Base-by-base conservation (phyloP, 2,329 filamentous ascomycete genomes). In the Phaeosphaeriaceae sp. region DNA sequence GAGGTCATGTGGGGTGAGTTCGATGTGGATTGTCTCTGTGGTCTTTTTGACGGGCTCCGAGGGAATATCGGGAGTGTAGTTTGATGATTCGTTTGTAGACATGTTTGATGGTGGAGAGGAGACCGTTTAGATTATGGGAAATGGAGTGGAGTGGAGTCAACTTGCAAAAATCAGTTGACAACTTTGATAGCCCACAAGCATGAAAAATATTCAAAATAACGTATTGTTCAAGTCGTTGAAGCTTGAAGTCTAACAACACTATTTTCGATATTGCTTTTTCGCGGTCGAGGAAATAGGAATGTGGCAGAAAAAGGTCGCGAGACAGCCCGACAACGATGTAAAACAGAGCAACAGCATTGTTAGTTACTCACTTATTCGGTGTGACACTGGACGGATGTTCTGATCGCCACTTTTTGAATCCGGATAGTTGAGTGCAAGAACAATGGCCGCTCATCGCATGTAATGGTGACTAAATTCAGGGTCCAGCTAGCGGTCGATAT, bases 1-100 rank as follows among this genome's bases (percentile, higher is more conserved):
- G 58, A 95, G 85, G 44, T 81, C 76, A 35, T 85, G 78, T 60
- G 88, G 80, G 2, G 91, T 93, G 9, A 96, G 83, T 52, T 86
- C 87, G 43, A 93, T 90, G 75, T 89, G 87, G 74, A 89, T 88
- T 49, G 59, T 70, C n/a, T 63, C 52, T 3, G 71, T 75, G 26
- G 66, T 70, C 51, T 68, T 68, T 54, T 65, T 63, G 28, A 73
- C 61, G 15, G 74, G 71, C 1, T 66, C 61, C 17, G 65, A 57
- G 47, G 74, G 73, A 53, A 76, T 71, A 57, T 64, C 55, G 3
- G 73, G 58, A 26, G 60, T 66, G 64, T 74, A 75, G 55, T 59
- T 58, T 21, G 65, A 59, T 11, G 64, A 30, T 54, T 75, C 73
- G 30, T 17, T 35, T 44, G 19, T 42, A 19, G 49, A 40, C 28